Evolutionary conservation across 129 eudicot species (phyloP), one percentile per base, ranked within the genome.

Genomic region (Flaveria brownii): DNA sequence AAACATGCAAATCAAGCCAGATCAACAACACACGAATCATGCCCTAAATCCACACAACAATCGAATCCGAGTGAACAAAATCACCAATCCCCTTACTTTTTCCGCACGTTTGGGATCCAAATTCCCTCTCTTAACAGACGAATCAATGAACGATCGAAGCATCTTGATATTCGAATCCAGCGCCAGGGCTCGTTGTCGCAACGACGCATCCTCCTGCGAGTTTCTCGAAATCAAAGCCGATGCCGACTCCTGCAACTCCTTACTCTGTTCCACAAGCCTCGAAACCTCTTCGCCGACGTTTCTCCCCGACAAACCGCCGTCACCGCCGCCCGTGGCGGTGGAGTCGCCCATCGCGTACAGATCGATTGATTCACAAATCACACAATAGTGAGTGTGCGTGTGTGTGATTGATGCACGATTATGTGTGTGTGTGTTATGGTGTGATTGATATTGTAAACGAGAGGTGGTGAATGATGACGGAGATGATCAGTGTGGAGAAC

Each of bases 181-280:
- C 0, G 91, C 81, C 47, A 85, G 73, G 28, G 88, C 96, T 71
- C 87, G 84, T 82, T 87, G 91, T 9, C 96, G 82, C 45, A 92
- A 77, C 65, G 89, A 85, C 33, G 92, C 87, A 61, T 92, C 96
- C 51, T 92, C 97, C 23, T 84, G 81, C 9, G 88, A 74, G 52
- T 85, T 84, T 36, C 87, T 77, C 3, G 96, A 82, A 64, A 92
- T 89, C 43, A 89, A 82, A 3, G 85, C 77, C 42, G 97, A 76
- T 3, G 97, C 91, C 51, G 91, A 54, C 16, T 92, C 97, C 83
- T 92, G 93, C 70, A 92, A 79, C 91, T 89, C 96, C 75, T 86
- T 92, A 15, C 89, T 87, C 78, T 82, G 85, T 79, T 92, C 97
- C 42, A 82, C 83, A 15, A 89, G 78, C 74, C 80, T 76, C 17